A percentile compares a stretch with the other conserved stretches of the same genome.
phyloP scores from a whole-genome alignment of 2,329 filamentous ascomycete species.

The Sphaerulina musiva region DNA sequence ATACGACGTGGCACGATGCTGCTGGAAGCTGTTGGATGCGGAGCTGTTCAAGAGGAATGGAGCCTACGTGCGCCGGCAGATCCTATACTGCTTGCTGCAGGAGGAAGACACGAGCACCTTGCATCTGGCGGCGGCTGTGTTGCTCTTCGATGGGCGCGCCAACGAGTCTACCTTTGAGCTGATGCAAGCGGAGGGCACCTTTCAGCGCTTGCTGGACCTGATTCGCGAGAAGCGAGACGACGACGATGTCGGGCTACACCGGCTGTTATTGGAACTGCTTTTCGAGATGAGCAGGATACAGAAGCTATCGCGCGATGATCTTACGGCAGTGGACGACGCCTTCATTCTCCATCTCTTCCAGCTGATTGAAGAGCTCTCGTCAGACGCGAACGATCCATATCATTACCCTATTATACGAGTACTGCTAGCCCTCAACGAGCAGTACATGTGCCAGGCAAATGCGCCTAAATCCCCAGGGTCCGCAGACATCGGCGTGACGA shows the following conservation, averaged over 20 bases:
- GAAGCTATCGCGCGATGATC: conserved; percentile 66
- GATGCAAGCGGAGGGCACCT: conserved; percentile 82
- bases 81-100: conserved; percentile 79
- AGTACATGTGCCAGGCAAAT: conserved; percentile 74
- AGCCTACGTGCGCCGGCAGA: conserved; percentile 85
- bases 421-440: conserved; percentile 92
- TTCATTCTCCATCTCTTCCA: conserved; percentile 80
- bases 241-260: conserved; percentile 51
- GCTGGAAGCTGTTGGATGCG: conserved; percentile 70
- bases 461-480: conserved; percentile 47
- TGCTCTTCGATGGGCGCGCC: conserved; percentile 77
- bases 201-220: conserved; percentile 74
- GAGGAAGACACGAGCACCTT: conserved; percentile 79
- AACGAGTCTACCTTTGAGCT: conserved; percentile 73
- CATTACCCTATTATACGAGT: conserved; percentile 94
- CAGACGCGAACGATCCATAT: conserved; percentile 86
- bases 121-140: conserved; percentile 72
- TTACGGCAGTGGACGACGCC: conserved; percentile 63
- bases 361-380: conserved; percentile 79
- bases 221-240: conserved; percentile 55
- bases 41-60: conserved; percentile 65
- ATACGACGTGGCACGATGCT: conserved; percentile 73
- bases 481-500: conserved; percentile 55
- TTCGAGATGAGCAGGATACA: conserved; percentile 97
- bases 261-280: conserved; percentile 75